Conservation (phyloP, 257 asterid species). For the Thymus quinquecostatus region DNA sequence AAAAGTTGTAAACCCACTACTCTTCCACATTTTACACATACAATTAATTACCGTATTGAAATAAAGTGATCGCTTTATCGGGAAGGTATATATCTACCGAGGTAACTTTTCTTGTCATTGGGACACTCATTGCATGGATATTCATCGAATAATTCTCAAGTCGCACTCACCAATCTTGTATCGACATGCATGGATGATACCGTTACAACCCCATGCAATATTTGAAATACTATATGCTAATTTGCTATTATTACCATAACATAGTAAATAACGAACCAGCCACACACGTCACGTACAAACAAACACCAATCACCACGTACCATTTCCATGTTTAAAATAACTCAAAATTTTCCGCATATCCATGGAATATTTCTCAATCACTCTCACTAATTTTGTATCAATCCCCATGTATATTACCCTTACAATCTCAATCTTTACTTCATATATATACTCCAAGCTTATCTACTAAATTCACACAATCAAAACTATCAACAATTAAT, state of each 20-base stretch:
- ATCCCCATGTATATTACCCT: not conserved
- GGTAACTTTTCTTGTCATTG: no score
- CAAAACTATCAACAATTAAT: not conserved
- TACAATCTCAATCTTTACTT: conserved; percentile 28
- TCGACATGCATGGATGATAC: no score
- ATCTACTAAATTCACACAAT: not conserved
- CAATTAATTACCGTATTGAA: no score
- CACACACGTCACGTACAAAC: not conserved
- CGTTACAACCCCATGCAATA: no score
- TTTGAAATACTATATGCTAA: no score
- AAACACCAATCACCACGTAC: conserved; percentile 3
- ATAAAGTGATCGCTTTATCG: no score
- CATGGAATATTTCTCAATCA: conserved; percentile 45
- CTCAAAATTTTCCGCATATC: conserved; percentile 35
- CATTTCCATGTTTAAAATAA: conserved; percentile 18
- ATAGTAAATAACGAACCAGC: conserved; percentile 36
- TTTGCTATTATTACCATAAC: not conserved
- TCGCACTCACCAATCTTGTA: no score
- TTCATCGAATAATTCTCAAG: no score
- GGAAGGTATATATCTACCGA: no score
- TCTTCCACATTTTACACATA: no score
- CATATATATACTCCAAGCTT: not conserved
- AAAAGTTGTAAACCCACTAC: no score
- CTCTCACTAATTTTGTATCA: conserved; percentile 18
- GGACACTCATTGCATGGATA: no score